Base-by-base conservation (phyloP, 176 grass and related monocot species). In the Paspalum vaginatum region DNA sequence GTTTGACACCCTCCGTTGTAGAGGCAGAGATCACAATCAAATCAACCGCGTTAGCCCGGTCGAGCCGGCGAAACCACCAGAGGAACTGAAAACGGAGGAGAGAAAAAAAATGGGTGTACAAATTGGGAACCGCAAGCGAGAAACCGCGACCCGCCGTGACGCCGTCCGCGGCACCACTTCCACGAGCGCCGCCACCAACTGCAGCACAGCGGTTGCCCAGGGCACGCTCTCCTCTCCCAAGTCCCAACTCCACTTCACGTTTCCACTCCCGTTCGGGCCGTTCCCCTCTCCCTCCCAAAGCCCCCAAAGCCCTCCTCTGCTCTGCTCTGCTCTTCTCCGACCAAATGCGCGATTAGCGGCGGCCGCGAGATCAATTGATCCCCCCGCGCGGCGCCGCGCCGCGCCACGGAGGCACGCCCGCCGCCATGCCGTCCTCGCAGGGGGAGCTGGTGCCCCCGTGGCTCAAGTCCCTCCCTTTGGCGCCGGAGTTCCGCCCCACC, bases 401-500 rank as follows among this genome's bases (percentile, higher is more conserved):
- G 3, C 5, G 8, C 7, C 41, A 48, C 46, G 18, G 22, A 39
- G 17, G 9, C 16, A 0, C 48, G 47, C 1, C 26, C 70, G 25
- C n/a, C 73, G 63, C 64, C 41, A 89, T 89, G 87, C 32, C 57
- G 16, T 65, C 80, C 0, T 78, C 83, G 9, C 72, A 79, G 11
- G 72, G 55, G n/a, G 87, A 89, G 11, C 17, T 22, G 61, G 90
- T 87, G 61, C 90, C 90, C 3, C 70, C 56, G 18, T 99, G 96
- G 96, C 92, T 99, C 11, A 87, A 67, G 58, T 75, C 96, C 40
- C 82, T 99, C 18, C 92, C 96, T 9, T n/a, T 87, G 22, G 96
- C 96, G 37, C 96, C 96, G 26, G 96, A 95, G 88, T 95, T 91
- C 88, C 93, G 56, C 78, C 96, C 96, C 42, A 95, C 88, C 5